Percentiles rank a stretch among this genome's conserved stretches.
Conservation (phyloP, 2,329 filamentous ascomycete species). For the Colletotrichum falcatum region DNA sequence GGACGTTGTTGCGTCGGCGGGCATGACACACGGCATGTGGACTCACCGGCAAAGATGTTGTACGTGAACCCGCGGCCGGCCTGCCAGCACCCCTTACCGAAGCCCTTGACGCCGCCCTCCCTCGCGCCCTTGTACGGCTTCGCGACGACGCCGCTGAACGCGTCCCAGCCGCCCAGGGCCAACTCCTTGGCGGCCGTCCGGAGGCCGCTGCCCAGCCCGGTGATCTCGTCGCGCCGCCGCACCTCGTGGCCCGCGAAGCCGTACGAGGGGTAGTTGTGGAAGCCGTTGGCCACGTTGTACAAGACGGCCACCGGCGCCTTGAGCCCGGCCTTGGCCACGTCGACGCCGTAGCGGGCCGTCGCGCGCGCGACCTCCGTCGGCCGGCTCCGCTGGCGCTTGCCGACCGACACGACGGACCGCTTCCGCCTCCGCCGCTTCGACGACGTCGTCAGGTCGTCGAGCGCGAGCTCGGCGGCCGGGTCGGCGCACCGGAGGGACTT, state of each 20-base stretch:
- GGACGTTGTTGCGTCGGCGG: background rate
- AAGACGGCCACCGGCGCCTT: conserved; percentile 77
- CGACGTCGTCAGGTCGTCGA: conserved; percentile 1
- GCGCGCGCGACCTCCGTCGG: conserved; percentile 47
- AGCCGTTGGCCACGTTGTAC: conserved; percentile 76
- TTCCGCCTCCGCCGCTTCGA: conserved; percentile 7
- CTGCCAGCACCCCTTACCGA: conserved; percentile 68
- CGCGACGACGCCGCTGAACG: conserved; percentile 73
- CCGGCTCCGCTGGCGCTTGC: background rate
- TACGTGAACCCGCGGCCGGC: conserved; percentile 57
- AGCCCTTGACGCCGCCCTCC: conserved; percentile 70
- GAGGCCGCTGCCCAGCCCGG: conserved; percentile 69
- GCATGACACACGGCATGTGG: no score
- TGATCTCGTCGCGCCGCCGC: conserved; percentile 73
- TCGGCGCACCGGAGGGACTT: conserved; percentile 66
- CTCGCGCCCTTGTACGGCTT: conserved; percentile 73
- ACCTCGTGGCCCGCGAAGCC: conserved; percentile 74
- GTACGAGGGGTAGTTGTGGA: conserved; percentile 78
- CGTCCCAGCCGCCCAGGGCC: conserved; percentile 74
- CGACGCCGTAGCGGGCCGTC: conserved; percentile 68
- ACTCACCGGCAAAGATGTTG: conserved; percentile 55
- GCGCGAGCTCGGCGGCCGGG: conserved; percentile 18
- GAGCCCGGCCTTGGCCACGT: conserved; percentile 70
- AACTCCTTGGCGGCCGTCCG: conserved; percentile 75
- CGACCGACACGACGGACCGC: background rate